Base-by-base conservation (phyloP, 805 yeast species). In the Blastobotrys robertii region DNA sequence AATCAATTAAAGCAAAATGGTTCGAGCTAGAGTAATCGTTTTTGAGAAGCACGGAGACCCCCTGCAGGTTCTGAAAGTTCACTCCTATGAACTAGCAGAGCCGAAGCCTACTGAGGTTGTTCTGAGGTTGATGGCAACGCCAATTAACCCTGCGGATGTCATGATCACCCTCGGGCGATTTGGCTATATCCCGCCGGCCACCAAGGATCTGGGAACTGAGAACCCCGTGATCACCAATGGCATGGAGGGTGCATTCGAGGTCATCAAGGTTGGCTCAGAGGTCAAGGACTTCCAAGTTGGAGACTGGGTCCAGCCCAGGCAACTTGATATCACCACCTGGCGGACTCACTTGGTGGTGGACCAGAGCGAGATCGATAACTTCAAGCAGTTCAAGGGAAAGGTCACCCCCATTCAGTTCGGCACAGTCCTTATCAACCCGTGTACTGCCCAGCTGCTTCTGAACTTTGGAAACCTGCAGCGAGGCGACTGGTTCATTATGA, bases 271-370 rank as follows among this genome's bases (percentile, higher is more conserved):
- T 8, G 95, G 95, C 16, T 51, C 69, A 7, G 83, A 77, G 8
- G 44, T 43, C 2, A 10, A 34, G 9, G 48, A 53, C 15, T 46
- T 50, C 3, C 52, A 66, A 35, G 64, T 66, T 1, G 96, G 95
- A 36, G 97, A 92, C 61, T 85, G 94, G 87, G 85, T 80, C 31
- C 74, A 88, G 36, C 96, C 97, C 9, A 56, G 74, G 9, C 66
- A 67, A 36, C 81, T 86, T 10, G 81, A 84, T 52, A 80, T 79
- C 46, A 98, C 98, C 30, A 90, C 97, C 2, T 92, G 98, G 98
- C 72, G 94, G 47, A 76, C 90, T 2, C 84, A 82, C 51, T 79
- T 82, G 8, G 58, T 81, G 39, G 73, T 79, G 5, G 59, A 57
- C 2, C 73, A 72, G 11, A 59, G 65, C 1, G 69, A 77, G 30